Conservation (phyloP, 169 alveolate genomes). For the Eimeria sp. region DNA sequence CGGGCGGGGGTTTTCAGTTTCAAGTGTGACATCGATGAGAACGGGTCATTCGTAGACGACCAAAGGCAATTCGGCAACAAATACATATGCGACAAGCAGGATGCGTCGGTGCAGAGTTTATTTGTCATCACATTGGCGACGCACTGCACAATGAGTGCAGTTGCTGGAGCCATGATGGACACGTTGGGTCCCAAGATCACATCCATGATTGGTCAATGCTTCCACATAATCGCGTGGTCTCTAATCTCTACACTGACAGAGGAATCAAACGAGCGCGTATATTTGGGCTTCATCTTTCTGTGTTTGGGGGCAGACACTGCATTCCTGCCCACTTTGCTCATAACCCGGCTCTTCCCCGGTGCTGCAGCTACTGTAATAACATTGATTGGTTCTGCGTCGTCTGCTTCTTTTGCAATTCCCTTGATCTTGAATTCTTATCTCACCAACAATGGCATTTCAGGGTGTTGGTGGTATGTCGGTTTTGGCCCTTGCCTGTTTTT, state of each 20-base stretch:
- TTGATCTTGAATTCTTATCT: conserved; percentile 44
- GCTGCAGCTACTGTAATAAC: conserved; percentile 63
- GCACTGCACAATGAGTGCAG: conserved; percentile 73
- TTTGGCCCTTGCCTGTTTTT: conserved; percentile 70
- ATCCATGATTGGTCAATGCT: conserved; percentile 74
- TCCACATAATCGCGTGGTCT: conserved; percentile 60
- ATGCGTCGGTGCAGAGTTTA: conserved; percentile 71
- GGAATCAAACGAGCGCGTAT: not conserved
- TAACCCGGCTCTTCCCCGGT: conserved; percentile 21
- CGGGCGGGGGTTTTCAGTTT: conserved; percentile 27
- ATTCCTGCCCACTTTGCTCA: conserved; percentile 55
- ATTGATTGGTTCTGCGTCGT: conserved; percentile 70
- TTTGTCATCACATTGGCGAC: conserved; percentile 46
- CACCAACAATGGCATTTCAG: conserved; percentile 48
- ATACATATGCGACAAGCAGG: conserved; percentile 81
- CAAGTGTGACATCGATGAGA: conserved; percentile 32
- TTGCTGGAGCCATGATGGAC: conserved; percentile 80
- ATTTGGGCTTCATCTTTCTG: conserved; percentile 56
- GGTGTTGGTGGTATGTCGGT: conserved; percentile 64
- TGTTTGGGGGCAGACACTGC: conserved; percentile 80
- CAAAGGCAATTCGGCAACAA: conserved; percentile 12
- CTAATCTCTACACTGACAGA: conserved; percentile 1
- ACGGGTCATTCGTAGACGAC: conserved; percentile 13
- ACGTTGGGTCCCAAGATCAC: conserved; percentile 77
- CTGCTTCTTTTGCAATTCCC: conserved; percentile 83